These are phyloP conservation scores for Monosporascus sp. DNA, from an alignment of 2,329 filamentous ascomycete genomes.

Conservation along the genomic window DNA sequence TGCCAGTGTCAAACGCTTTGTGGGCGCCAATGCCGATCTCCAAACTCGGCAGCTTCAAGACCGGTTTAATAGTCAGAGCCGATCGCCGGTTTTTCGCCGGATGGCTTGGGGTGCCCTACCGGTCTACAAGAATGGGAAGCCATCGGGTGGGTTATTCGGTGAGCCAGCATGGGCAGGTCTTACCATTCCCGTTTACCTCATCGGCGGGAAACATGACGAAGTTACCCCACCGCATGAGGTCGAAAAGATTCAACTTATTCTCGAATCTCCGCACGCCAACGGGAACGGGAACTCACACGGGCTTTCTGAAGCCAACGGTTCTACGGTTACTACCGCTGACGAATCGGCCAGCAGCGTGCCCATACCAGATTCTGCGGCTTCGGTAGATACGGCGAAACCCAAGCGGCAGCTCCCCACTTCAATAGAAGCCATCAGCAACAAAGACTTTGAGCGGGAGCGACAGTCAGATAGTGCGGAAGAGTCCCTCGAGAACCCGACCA, in stretches of 20 bases:
- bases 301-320: slow-evolving; percentile 1
- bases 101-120: slow-evolving; percentile 73
- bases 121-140: slow-evolving; percentile 44
- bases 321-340: not conserved
- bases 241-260: slow-evolving; percentile 53
- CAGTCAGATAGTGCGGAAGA: slow-evolving; percentile 17
- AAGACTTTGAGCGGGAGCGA: slow-evolving; percentile 30
- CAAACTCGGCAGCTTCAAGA: slow-evolving; percentile 64
- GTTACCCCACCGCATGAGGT: slow-evolving; percentile 70
- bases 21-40: slow-evolving; percentile 59
- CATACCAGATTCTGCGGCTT: slow-evolving; percentile 44
- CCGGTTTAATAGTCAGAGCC: slow-evolving; percentile 76
- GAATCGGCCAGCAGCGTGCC: not conserved
- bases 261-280: slow-evolving; percentile 19
- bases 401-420: slow-evolving; percentile 28
- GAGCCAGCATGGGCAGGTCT: slow-evolving; percentile 67
- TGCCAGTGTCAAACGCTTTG: slow-evolving; percentile 72
- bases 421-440: slow-evolving; percentile 33
- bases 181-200: slow-evolving; percentile 67
- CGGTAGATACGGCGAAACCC: slow-evolving; percentile 32
- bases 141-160: slow-evolving; percentile 63
- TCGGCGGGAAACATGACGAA: slow-evolving; percentile 71
- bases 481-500: slow-evolving; percentile 37
- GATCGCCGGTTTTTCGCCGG: slow-evolving; percentile 74
- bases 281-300: slow-evolving; percentile 6